Conservation (phyloP, 345 rosid species). For the Punica granatum region DNA sequence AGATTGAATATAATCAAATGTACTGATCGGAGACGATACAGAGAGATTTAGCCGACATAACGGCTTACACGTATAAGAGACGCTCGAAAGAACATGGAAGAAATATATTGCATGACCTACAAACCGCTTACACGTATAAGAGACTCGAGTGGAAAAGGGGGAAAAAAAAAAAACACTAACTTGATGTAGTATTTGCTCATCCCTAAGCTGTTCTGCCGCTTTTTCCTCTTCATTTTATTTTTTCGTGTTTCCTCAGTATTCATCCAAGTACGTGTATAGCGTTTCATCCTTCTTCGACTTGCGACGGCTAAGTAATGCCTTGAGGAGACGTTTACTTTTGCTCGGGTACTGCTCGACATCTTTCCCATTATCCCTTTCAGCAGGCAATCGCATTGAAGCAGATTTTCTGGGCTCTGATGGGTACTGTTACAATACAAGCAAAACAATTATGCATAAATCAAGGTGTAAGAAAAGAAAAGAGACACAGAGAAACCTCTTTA, state of each 20-base stretch:
- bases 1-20: neutral
- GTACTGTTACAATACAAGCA: slow-evolving; percentile 35
- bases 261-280: slow-evolving; percentile 76
- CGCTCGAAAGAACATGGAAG: neutral
- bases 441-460: neutral
- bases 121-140: neutral
- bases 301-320: slow-evolving; percentile 86
- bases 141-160: neutral
- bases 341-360: slow-evolving; percentile 63
- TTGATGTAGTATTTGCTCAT: neutral
- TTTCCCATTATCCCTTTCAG: slow-evolving; percentile 47
- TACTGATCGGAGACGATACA: neutral
- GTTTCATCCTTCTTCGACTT: slow-evolving; percentile 87
- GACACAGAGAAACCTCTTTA: neutral
- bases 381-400: slow-evolving; percentile 53
- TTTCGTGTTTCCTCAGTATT: slow-evolving; percentile 67
- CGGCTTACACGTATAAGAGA: too few relatives aligned
- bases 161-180: neutral
- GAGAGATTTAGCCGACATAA: neutral
- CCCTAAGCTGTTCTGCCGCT: neutral
- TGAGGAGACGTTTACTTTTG: slow-evolving; percentile 83
- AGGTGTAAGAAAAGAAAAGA: neutral
- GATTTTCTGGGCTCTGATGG: slow-evolving; percentile 86
- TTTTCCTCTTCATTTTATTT: neutral
- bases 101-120: neutral